Evolutionary conservation across 768 basidiomycete species (phyloP), one percentile per base, ranked within the genome.

Genomic region (Tremella yokohamensis): DNA sequence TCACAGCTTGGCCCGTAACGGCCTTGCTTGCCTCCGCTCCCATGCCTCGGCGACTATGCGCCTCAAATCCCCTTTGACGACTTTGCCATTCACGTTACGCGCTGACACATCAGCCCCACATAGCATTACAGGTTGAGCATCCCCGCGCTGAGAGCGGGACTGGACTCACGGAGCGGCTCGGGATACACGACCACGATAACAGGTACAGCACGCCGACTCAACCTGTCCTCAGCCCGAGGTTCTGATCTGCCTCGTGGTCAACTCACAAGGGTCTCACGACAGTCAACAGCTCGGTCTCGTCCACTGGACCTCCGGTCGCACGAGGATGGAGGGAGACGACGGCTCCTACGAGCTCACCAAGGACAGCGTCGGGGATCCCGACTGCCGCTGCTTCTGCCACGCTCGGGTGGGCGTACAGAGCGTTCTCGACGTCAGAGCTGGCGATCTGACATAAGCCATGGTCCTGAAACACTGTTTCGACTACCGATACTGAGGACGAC

Each of bases 31-130:
- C 8, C 51, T 24, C 12, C 3, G 3, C 37, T 64, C 54, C 70
- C 71, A 73, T 39, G 49, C 63, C 25, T 24, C 34, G 9, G 60
- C 44, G 8, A 68, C 34, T 1, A 56, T 34, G 3, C 58, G 56
- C 47, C 61, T 68, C 13, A 73, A 40, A 52, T 70, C 66, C 38
- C 58, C 62, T 61, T 73, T 73, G 49, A 73, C 58, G 2, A 73
- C 51, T 49, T 73, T 73, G 3, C 71, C 71, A 60, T 69, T 73
- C 2, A 63, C 64, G 29, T 73, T 73, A 18, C 63, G 60, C 12
- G 68, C 71, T 69, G 56, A 44, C 9, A 37, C 18, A 39, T 62
- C 52, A 62, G 56, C 54, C 13, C 45, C 9, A 15, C 15, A 9
- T 13, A 16, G 39, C 11, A 48, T n/a, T n/a, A n/a, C n/a, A n/a